phyloP scores from a whole-genome alignment of 345 rosid genomes.

The Eutrema heterophyllum region DNA sequence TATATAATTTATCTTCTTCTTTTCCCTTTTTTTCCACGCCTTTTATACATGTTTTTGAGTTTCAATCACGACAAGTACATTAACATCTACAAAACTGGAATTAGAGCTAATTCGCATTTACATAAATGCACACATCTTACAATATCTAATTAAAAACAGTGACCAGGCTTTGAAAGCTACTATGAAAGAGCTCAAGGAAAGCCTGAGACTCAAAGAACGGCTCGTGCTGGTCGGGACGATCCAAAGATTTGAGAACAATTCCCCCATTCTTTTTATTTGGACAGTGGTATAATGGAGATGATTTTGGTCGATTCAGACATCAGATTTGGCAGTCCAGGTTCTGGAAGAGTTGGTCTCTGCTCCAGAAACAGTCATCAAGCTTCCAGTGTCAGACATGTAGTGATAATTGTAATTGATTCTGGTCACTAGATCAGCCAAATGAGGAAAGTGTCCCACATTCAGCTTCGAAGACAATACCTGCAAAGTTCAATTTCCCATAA shows the following conservation, averaged over 20 bases:
- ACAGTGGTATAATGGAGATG: background rate
- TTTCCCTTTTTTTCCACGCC: background rate
- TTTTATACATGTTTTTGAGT: background rate
- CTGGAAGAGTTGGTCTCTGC: constrained; percentile 42
- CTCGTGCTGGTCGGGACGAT: too few species aligned
- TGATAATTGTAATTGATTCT: constrained; percentile 89
- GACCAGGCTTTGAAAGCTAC: background rate
- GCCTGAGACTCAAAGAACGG: background rate
- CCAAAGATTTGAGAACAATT: background rate
- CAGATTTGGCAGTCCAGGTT: constrained; percentile 10
- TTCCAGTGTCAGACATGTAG: constrained; percentile 90
- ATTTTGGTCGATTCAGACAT: background rate
- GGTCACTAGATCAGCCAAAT: constrained; percentile 86
- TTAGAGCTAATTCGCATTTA: background rate
- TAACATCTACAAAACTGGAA: background rate
- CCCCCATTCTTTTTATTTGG: too few species aligned
- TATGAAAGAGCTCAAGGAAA: background rate
- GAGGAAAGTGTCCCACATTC: constrained; percentile 92
- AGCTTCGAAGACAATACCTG: constrained; percentile 89
- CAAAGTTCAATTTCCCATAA: constrained; percentile 18
- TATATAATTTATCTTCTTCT: too few species aligned
- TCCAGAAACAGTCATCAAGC: constrained; percentile 54
- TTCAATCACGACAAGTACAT: background rate
- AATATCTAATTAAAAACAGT: background rate
- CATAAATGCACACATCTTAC: background rate